phyloP scores from a whole-genome alignment of 257 asterid genomes.

The Paraleonurus japonicus region DNA sequence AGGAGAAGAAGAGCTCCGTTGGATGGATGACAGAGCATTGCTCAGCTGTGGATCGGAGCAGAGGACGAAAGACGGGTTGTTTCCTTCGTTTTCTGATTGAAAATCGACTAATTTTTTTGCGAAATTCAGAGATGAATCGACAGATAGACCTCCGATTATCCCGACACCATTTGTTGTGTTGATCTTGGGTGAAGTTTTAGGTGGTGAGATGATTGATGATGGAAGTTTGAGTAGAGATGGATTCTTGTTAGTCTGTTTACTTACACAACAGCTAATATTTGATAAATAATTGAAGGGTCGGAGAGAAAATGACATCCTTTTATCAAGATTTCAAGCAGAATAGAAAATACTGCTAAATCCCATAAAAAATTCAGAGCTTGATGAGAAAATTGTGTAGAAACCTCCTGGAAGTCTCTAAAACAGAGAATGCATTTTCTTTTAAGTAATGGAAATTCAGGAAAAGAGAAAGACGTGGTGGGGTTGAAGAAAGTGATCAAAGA shows the following conservation, averaged over 20 bases:
- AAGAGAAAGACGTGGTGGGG: constrained; percentile 33
- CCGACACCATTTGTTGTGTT: constrained; percentile 23
- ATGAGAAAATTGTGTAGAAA: background rate
- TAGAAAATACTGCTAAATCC: background rate
- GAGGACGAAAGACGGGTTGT: constrained; percentile 34
- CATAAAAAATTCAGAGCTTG: background rate
- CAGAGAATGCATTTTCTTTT: background rate
- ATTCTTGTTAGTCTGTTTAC: constrained; percentile 46
- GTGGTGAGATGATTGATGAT: constrained; percentile 13
- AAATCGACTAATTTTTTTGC: constrained; percentile 19
- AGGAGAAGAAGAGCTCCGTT: constrained; percentile 4
- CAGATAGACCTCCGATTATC: constrained; percentile 34
- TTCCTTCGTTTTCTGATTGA: constrained; percentile 5
- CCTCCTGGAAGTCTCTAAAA: constrained; percentile 1
- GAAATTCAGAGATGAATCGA: constrained; percentile 25
- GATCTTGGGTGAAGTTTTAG: constrained; percentile 5
- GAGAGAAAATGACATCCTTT: constrained; percentile 49
- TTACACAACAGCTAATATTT: constrained; percentile 31
- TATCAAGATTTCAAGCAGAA: constrained; percentile 19
- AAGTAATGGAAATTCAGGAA: background rate
- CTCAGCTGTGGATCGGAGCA: constrained; percentile 64
- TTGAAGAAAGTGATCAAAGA: constrained; percentile 25
- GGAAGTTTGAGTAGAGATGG: constrained; percentile 30
- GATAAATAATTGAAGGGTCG: constrained; percentile 44
- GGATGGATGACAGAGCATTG: constrained; percentile 40